Conservation (phyloP, 2,329 filamentous ascomycete genomes). For the Penicillium frequentans region DNA sequence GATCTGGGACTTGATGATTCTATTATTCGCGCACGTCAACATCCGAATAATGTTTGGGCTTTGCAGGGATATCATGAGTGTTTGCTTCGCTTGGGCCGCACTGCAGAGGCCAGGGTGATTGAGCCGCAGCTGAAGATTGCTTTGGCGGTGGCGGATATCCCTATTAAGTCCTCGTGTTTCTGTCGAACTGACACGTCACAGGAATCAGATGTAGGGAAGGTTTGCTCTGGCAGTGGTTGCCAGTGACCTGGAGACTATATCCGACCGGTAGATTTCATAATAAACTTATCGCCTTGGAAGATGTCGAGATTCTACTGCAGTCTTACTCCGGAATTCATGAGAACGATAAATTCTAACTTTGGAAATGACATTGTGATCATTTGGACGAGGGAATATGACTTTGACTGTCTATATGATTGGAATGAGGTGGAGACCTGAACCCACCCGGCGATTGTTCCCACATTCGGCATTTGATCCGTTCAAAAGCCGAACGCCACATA, state of each 20-base stretch:
- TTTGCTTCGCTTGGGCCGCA: slow-evolving; percentile 54
- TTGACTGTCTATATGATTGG: no score
- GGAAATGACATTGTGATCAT: no score
- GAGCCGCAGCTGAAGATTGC: slow-evolving; percentile 54
- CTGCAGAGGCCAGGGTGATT: slow-evolving; percentile 50
- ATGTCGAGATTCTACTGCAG: no score
- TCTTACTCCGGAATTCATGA: no score
- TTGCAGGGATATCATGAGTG: slow-evolving; percentile 74
- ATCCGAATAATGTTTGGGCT: slow-evolving; percentile 74
- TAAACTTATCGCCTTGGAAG: not conserved
- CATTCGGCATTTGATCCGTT: not conserved
- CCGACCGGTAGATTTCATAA: not conserved
- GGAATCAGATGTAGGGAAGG: slow-evolving; percentile 5
- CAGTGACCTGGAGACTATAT: not conserved
- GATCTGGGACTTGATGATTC: slow-evolving; percentile 62
- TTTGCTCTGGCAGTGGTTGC: slow-evolving; percentile 12
- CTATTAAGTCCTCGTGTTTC: slow-evolving; percentile 59
- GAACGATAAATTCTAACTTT: no score
- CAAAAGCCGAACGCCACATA: not conserved
- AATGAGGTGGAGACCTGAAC: not conserved
- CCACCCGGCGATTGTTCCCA: not conserved
- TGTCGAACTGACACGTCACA: slow-evolving; percentile 41
- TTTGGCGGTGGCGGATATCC: slow-evolving; percentile 59
- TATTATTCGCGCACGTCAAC: slow-evolving; percentile 63
- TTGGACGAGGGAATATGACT: no score